Conservation (phyloP, 352 stramenopile genomes). For the Phytophthora megakarya region DNA sequence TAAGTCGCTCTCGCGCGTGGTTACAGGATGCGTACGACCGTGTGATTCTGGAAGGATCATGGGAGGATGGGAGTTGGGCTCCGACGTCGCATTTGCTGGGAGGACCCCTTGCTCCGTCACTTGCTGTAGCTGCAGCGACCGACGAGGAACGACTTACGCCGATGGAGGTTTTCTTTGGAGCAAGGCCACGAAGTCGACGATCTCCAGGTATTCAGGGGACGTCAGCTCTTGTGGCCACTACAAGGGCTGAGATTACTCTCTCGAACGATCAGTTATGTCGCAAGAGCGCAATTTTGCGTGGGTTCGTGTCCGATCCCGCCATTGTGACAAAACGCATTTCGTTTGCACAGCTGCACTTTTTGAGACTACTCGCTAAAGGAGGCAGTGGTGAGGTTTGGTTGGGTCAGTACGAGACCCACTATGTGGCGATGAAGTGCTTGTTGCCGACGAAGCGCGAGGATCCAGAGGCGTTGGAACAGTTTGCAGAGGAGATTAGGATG, state of each 20-base stretch:
- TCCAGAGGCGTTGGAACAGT: slow-evolving; percentile 67
- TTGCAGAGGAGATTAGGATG: slow-evolving; percentile 83
- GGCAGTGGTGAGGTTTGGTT: slow-evolving; percentile 84
- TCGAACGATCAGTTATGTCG: slow-evolving; percentile 74
- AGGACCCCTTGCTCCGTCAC: slow-evolving; percentile 28
- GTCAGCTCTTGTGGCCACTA: slow-evolving; percentile 42
- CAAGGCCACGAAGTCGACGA: slow-evolving; percentile 39
- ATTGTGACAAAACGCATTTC: slow-evolving; percentile 80
- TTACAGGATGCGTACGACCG: slow-evolving; percentile 43
- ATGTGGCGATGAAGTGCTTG: slow-evolving; percentile 82
- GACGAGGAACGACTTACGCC: slow-evolving; percentile 47
- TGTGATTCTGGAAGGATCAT: slow-evolving; percentile 35
- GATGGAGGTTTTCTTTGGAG: slow-evolving; percentile 60
- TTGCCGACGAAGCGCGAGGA: slow-evolving; percentile 69
- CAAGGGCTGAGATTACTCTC: slow-evolving; percentile 51
- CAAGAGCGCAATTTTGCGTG: slow-evolving; percentile 55
- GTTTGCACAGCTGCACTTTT: slow-evolving; percentile 74
- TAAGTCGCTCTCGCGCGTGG: slow-evolving; percentile 50
- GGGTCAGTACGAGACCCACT: slow-evolving; percentile 72
- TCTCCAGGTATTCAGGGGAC: slow-evolving; percentile 33
- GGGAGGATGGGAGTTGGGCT: slow-evolving; percentile 39
- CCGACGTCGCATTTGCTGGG: slow-evolving; percentile 41
- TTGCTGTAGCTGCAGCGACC: slow-evolving; percentile 17
- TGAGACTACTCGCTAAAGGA: slow-evolving; percentile 72
- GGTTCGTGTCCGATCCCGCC: slow-evolving; percentile 68